A percentile compares a stretch with the other conserved stretches of the same genome.
phyloP scores from a whole-genome alignment of 345 rosid genomes.

The Brassica nigra region DNA sequence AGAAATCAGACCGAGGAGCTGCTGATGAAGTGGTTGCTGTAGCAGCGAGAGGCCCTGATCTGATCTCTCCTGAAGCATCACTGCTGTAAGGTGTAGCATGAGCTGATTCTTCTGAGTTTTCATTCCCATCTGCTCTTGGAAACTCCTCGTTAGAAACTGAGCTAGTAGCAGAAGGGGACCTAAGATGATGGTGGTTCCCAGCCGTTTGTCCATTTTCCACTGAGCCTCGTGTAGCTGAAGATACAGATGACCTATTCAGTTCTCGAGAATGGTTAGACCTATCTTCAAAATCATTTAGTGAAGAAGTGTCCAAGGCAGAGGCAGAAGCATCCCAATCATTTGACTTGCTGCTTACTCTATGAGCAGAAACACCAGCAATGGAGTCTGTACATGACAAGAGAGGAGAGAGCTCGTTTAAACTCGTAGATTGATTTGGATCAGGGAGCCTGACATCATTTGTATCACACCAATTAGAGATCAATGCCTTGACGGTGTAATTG shows the following conservation, averaged over 20 bases:
- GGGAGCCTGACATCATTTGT: slow-evolving; percentile 81
- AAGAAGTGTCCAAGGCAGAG: slow-evolving; percentile 57
- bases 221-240: slow-evolving; percentile 55
- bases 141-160: slow-evolving; percentile 50
- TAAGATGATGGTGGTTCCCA: slow-evolving; percentile 49
- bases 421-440: slow-evolving; percentile 62
- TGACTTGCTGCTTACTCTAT: slow-evolving; percentile 43
- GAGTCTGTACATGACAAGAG: slow-evolving; percentile 60
- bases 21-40: slow-evolving; percentile 48
- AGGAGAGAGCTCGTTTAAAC: slow-evolving; percentile 61
- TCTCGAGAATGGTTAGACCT: slow-evolving; percentile 55
- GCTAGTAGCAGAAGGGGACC: slow-evolving; percentile 65
- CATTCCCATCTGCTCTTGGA: slow-evolving; percentile 62
- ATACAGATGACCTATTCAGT: slow-evolving; percentile 46
- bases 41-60: slow-evolving; percentile 51
- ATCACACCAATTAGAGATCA: slow-evolving; percentile 94
- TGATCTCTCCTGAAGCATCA: slow-evolving; percentile 81
- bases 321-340: slow-evolving; percentile 55
- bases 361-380: slow-evolving; percentile 8
- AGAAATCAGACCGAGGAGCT: slow-evolving; percentile 53
- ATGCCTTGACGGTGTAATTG: slow-evolving; percentile 95
- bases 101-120: slow-evolving; percentile 58
- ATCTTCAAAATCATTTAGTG: slow-evolving; percentile 57
- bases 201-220: slow-evolving; percentile 49
- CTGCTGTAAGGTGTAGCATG: slow-evolving; percentile 63